phyloP scores from a whole-genome alignment of 257 asterid genomes.

The Nicotiana paniculata region DNA sequence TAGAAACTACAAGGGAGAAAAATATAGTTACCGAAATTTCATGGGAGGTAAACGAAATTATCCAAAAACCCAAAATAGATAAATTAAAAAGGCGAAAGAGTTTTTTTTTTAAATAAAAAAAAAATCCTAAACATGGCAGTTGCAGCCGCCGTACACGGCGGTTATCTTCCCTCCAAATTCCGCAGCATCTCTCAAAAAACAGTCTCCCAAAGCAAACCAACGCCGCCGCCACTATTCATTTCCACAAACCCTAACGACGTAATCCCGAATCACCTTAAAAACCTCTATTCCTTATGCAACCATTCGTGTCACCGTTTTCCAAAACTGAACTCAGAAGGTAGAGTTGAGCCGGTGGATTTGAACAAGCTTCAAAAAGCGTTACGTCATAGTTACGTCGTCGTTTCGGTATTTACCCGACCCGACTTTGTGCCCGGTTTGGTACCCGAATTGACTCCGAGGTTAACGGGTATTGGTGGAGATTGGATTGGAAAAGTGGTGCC shows the following conservation, averaged over 20 bases:
- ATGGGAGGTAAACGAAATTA: neutral
- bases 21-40: neutral
- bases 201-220: conserved; percentile 5
- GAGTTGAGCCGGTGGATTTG: conserved; percentile 50
- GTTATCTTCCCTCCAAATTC: conserved; percentile 50
- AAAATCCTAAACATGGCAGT: conserved; percentile 37
- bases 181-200: conserved; percentile 24
- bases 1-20: neutral
- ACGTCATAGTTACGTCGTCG: conserved; percentile 63
- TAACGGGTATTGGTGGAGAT: conserved; percentile 47
- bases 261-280: conserved; percentile 37
- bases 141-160: conserved; percentile 37
- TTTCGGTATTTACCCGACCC: conserved; percentile 66
- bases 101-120: no score
- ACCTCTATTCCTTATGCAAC: conserved; percentile 66
- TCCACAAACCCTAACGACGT: conserved; percentile 59
- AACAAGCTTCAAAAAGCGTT: conserved; percentile 62
- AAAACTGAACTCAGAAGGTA: conserved; percentile 39
- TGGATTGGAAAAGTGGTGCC: conserved; percentile 59
- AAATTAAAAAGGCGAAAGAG: neutral
- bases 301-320: conserved; percentile 93
- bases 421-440: conserved; percentile 18
- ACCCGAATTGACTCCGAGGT: neutral
- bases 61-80: neutral
- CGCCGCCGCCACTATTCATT: conserved; percentile 48